These are phyloP conservation scores for Colletotrichum limetticola DNA, from an alignment of 2,329 filamentous ascomycete genomes.

Conservation along the genomic window DNA sequence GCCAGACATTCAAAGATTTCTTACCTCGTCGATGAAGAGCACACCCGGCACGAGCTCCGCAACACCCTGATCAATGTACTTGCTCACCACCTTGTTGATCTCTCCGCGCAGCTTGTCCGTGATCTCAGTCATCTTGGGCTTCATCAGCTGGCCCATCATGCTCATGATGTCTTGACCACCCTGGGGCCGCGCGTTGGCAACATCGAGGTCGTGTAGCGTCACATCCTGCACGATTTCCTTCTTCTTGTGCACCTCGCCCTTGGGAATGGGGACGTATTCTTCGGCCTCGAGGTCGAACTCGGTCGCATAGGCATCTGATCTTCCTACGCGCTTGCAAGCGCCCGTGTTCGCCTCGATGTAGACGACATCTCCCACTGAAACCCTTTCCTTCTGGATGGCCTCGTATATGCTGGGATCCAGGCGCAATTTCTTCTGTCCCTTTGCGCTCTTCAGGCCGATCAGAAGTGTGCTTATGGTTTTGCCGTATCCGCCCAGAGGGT, in stretches of 20 bases:
- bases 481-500: slow-evolving; percentile 94
- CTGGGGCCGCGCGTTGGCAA: slow-evolving; percentile 94
- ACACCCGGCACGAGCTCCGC: slow-evolving; percentile 98
- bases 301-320: slow-evolving; percentile 96
- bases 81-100: slow-evolving; percentile 99
- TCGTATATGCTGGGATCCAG: slow-evolving; percentile 99
- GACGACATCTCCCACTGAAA: slow-evolving; percentile 95
- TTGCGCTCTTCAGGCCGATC: slow-evolving; percentile 93
- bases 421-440: slow-evolving; percentile 96
- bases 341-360: slow-evolving; percentile 99
- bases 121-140: slow-evolving; percentile 99
- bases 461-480: slow-evolving; percentile 97
- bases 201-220: slow-evolving; percentile 94
- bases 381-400: slow-evolving; percentile 97
- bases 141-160: slow-evolving; percentile 99
- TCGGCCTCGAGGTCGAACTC: slow-evolving; percentile 99
- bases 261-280: slow-evolving; percentile 98
- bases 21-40: slow-evolving; percentile 97
- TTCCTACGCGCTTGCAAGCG: slow-evolving; percentile 94
- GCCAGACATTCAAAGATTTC: slow-evolving; percentile 26
- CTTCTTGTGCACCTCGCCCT: slow-evolving; percentile 99
- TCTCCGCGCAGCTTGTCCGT: slow-evolving; percentile 95
- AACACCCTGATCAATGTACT: slow-evolving; percentile 98
- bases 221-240: slow-evolving; percentile 99
- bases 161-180: slow-evolving; percentile 99